A percentile compares a stretch with the other conserved stretches of the same genome.
phyloP scores from a whole-genome alignment of 2,329 filamentous ascomycete species.

The Cryphonectria carpinicola region DNA sequence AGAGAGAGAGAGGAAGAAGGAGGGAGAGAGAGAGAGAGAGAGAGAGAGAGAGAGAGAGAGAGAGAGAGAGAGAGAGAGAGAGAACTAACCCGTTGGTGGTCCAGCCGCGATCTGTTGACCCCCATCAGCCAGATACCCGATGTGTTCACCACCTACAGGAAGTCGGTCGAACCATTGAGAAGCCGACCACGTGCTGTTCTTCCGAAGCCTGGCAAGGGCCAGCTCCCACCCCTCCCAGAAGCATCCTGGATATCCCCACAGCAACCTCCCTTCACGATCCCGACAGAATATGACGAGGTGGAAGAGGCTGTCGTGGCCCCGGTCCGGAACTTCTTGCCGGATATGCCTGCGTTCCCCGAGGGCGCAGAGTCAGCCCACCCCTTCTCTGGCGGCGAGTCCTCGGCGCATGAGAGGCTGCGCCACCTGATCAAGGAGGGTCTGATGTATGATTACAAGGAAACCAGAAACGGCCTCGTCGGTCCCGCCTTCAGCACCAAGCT shows the following conservation, averaged over 20 bases:
- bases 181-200: conserved; percentile 63
- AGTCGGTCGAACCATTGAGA: conserved; percentile 72
- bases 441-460: conserved; percentile 69
- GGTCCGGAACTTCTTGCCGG: conserved; percentile 53
- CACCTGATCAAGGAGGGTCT: conserved; percentile 64
- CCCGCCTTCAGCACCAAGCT: conserved; percentile 76
- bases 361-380: conserved; percentile 64
- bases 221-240: conserved; percentile 62
- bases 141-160: conserved; percentile 76
- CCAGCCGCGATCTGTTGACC: conserved; percentile 63
- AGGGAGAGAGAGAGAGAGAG: no score
- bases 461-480: conserved; percentile 72
- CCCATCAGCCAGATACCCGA: conserved; percentile 69
- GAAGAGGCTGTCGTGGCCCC: conserved; percentile 61
- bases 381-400: conserved; percentile 68
- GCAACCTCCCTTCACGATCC: conserved; percentile 64
- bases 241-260: conserved; percentile 58
- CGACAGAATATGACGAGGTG: conserved; percentile 56
- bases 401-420: conserved; percentile 60
- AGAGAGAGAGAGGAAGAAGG: no score
- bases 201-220: conserved; percentile 52
- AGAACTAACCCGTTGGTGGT: conserved; percentile 12
- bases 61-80: no score
- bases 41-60: no score
- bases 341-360: conserved; percentile 57